phyloP scores from a whole-genome alignment of 2,329 filamentous ascomycete species.

The Penicillium sp. region DNA sequence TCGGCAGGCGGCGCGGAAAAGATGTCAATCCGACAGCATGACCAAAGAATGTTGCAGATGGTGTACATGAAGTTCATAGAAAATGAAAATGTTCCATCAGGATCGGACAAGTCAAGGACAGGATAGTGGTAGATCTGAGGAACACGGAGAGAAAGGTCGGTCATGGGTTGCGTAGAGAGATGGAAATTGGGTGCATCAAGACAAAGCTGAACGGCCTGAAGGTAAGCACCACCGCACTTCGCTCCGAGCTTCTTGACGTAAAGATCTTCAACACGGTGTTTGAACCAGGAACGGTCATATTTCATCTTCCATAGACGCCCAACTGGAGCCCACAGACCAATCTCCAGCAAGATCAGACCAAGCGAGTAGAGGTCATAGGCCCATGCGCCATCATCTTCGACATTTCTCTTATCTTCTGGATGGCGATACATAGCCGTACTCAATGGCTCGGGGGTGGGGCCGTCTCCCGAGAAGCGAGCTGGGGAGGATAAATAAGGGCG shows the following conservation, averaged over 20 bases:
- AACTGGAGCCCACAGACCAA: slow-evolving; percentile 64
- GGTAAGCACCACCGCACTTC: slow-evolving; percentile 64
- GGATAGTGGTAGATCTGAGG: slow-evolving; percentile 44
- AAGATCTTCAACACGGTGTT: slow-evolving; percentile 61
- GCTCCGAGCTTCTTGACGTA: slow-evolving; percentile 62
- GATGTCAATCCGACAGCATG: slow-evolving; percentile 44
- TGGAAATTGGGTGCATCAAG: slow-evolving; percentile 57
- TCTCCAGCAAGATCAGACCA: slow-evolving; percentile 61
- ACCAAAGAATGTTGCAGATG: slow-evolving; percentile 42
- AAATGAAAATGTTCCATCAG: slow-evolving; percentile 43
- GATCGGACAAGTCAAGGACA: slow-evolving; percentile 42
- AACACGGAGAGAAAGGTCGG: slow-evolving; percentile 41
- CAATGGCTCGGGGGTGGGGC: slow-evolving; percentile 44
- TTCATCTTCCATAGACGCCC: slow-evolving; percentile 64
- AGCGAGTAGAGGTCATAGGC: slow-evolving; percentile 61
- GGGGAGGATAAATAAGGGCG: slow-evolving; percentile 60
- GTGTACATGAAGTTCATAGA: slow-evolving; percentile 48
- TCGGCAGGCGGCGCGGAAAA: slow-evolving; percentile 41
- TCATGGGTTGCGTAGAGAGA: slow-evolving; percentile 43
- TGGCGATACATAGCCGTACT: slow-evolving; percentile 62
- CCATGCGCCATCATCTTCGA: slow-evolving; percentile 42
- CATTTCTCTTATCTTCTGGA: slow-evolving; percentile 48
- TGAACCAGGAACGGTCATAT: slow-evolving; percentile 63
- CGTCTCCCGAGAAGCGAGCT: slow-evolving; percentile 57
- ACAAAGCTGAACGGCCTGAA: slow-evolving; percentile 62